These are phyloP conservation scores for Agarophyton chilense DNA, from an alignment of 23 red algal genomes.

Conservation along the genomic window DNA sequence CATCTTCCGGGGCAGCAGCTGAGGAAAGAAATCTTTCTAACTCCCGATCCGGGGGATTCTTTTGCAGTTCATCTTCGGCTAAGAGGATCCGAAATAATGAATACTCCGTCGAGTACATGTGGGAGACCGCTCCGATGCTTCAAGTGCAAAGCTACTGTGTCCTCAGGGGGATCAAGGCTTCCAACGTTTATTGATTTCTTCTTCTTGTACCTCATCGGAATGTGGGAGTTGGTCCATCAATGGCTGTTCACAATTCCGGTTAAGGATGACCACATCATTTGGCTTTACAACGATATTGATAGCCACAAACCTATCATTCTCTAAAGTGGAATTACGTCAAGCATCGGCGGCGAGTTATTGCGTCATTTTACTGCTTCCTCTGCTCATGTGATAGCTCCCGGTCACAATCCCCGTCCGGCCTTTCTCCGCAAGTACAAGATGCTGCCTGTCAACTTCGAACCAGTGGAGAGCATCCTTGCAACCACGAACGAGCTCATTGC, in stretches of 20 bases:
- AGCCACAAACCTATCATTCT: slow-evolving; percentile 27
- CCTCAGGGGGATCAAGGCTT: neutral
- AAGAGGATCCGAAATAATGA: neutral
- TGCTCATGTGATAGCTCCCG: slow-evolving; percentile 29
- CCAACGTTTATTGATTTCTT: slow-evolving; percentile 27
- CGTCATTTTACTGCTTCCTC: neutral
- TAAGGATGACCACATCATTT: neutral
- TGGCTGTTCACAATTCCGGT: slow-evolving; percentile 8
- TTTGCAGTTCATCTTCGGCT: neutral
- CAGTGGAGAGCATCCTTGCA: neutral
- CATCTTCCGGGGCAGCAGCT: too few relatives aligned
- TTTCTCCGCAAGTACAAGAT: neutral
- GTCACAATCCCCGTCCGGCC: neutral
- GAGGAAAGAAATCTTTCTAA: too few relatives aligned
- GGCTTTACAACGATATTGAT: neutral
- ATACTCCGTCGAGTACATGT: too few relatives aligned
- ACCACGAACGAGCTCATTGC: neutral
- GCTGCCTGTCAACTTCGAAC: slow-evolving; percentile 33
- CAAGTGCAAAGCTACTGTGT: neutral
- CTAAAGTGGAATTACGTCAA: slow-evolving; percentile 36
- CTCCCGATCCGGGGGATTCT: too few relatives aligned
- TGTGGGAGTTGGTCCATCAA: slow-evolving; percentile 45
- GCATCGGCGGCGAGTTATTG: slow-evolving; percentile 42
- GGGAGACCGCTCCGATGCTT: neutral
- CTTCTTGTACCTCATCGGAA: slow-evolving; percentile 42